Evolutionary conservation across 345 rosid species (phyloP).

Genomic region (Punica granatum): DNA sequence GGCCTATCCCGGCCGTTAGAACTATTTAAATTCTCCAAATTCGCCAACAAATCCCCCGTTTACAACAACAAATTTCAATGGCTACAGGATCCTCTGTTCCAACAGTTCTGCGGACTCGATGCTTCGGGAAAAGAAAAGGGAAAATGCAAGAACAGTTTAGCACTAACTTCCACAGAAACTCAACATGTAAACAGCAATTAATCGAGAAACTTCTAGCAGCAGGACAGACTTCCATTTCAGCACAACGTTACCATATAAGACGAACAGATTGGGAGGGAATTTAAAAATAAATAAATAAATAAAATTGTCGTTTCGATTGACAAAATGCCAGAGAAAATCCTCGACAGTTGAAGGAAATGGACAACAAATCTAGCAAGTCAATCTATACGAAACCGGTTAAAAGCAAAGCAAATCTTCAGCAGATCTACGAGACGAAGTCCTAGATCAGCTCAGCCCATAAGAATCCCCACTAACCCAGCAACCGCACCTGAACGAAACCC

Average conservation of each 20-base stretch:
- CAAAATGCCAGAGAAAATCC: not conserved
- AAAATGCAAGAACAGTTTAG: not conserved
- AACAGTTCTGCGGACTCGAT: not conserved
- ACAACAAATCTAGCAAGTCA: not conserved
- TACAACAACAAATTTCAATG: not conserved
- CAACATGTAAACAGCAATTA: not conserved
- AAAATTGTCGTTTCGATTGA: not conserved
- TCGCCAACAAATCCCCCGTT: not conserved
- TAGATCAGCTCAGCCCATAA: not conserved
- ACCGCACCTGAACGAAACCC: not conserved
- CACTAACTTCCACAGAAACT: not conserved
- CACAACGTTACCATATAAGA: not conserved
- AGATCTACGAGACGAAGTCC: not conserved
- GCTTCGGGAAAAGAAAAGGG: not conserved
- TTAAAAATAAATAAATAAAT: not conserved
- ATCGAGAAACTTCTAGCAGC: not conserved
- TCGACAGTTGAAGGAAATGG: not conserved
- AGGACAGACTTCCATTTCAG: constrained; percentile 1
- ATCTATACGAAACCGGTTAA: not conserved
- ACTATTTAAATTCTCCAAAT: not conserved
- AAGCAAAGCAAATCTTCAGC: not conserved
- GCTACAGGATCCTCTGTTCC: not conserved
- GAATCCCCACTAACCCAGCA: not conserved
- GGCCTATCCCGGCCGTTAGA: not conserved
- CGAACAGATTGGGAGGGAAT: not conserved